phyloP scores from a whole-genome alignment of 345 rosid genomes.

The Syzygium grande region DNA sequence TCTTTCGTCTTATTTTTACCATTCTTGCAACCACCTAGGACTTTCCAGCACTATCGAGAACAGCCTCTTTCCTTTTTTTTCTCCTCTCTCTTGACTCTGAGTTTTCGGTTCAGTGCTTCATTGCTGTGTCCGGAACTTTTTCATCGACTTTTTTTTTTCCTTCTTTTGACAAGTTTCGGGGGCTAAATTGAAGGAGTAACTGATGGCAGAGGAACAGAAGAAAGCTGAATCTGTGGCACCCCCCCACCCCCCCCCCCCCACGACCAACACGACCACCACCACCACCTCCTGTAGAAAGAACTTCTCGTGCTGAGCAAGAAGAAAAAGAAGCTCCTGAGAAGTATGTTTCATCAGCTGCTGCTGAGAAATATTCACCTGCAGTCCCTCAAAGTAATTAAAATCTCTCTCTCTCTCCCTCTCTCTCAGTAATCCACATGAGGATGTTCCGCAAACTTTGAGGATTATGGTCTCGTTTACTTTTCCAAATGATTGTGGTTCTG shows the following conservation, averaged over 20 bases:
- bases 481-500: not conserved
- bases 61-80: not conserved
- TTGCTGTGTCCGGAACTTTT: not conserved
- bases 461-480: not conserved
- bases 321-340: not conserved
- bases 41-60: not conserved
- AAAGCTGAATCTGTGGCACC: not conserved
- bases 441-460: not conserved
- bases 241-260: not conserved
- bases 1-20: not conserved
- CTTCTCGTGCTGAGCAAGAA: not conserved
- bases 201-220: constrained; percentile 1
- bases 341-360: not conserved
- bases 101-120: not conserved
- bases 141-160: not conserved
- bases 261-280: not conserved
- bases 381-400: not conserved
- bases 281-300: not conserved
- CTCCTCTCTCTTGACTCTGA: not conserved
- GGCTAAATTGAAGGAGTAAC: not conserved
- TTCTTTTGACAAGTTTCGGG: not conserved
- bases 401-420: not conserved
- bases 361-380: not conserved
- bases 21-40: not conserved
- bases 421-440: not conserved